Evolutionary conservation across 1,284 basidiomycete species (phyloP).

Genomic region (Microbotryum silenes-acaulis): DNA sequence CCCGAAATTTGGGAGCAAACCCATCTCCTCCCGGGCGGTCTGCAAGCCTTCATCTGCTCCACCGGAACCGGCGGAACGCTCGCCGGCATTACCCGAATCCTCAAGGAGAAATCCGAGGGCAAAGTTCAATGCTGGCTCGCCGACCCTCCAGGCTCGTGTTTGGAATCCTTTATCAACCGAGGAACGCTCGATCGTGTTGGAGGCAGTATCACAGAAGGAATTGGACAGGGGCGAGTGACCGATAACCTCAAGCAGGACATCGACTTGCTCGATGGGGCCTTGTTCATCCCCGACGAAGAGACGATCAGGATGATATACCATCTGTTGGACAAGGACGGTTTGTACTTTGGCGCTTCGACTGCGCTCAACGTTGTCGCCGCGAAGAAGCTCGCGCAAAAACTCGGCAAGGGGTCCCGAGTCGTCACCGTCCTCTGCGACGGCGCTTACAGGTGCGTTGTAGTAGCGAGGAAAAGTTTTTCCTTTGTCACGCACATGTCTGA

Average conservation of each 20-base stretch:
- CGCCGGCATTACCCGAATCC: conserved; percentile 74
- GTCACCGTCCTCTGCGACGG: conserved; percentile 91
- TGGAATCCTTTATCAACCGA: conserved; percentile 76
- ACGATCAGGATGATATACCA: conserved; percentile 91
- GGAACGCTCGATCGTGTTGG: conserved; percentile 71
- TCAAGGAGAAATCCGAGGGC: conserved; percentile 76
- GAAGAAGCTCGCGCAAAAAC: conserved; percentile 71
- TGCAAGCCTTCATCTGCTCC: conserved; percentile 87
- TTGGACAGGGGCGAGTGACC: conserved; percentile 96
- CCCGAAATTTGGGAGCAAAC: conserved; percentile 97
- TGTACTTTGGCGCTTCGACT: conserved; percentile 94
- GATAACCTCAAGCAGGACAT: conserved; percentile 83
- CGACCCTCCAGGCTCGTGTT: conserved; percentile 89
- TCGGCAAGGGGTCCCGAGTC: conserved; percentile 71
- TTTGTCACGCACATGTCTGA: neutral
- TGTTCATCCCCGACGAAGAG: conserved; percentile 81
- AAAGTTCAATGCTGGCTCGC: conserved; percentile 86
- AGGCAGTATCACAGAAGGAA: conserved; percentile 93
- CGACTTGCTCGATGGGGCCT: conserved; percentile 66
- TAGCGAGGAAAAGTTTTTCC: neutral
- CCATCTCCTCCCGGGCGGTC: conserved; percentile 33
- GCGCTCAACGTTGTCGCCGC: conserved; percentile 95
- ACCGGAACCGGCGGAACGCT: conserved; percentile 96
- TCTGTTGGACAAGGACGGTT: conserved; percentile 80
- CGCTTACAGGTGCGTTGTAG: conserved; percentile 58